Percentiles rank a stretch among this genome's conserved stretches.
Evolutionary conservation across 1,139 yeast genomes (phyloP).

Genomic region (Hyphopichia burtonii): DNA sequence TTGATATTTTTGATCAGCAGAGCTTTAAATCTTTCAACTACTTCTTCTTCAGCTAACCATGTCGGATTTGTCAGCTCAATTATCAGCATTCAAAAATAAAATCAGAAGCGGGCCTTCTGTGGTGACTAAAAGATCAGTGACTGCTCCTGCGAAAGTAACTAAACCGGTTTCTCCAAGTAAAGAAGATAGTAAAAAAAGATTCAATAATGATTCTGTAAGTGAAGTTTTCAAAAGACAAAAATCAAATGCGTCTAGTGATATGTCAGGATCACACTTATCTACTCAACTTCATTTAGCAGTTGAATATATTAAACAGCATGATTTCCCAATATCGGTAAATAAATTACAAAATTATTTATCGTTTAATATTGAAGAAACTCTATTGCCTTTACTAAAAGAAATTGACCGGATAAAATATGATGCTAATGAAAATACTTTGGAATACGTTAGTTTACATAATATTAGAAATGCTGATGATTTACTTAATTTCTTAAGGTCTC

Average conservation of each 20-base stretch:
- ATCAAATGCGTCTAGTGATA: constrained; percentile 19
- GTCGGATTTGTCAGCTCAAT: constrained; percentile 48
- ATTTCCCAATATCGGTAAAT: constrained; percentile 62
- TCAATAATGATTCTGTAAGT: constrained; percentile 24
- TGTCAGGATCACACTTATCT: constrained; percentile 63
- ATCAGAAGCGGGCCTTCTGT: constrained; percentile 50
- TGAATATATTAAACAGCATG: constrained; percentile 73
- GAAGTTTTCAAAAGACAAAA: constrained; percentile 42
- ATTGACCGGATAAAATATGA: constrained; percentile 74
- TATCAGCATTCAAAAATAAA: constrained; percentile 49
- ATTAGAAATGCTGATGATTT: constrained; percentile 80
- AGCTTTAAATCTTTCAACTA: too few species aligned
- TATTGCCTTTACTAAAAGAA: constrained; percentile 69
- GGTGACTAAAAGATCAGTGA: constrained; percentile 28
- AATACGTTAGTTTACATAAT: constrained; percentile 85
- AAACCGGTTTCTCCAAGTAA: constrained; percentile 4
- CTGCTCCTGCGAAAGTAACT: constrained; percentile 9
- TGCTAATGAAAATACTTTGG: constrained; percentile 60
- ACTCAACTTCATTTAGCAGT: constrained; percentile 86
- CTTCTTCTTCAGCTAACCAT: constrained; percentile 12
- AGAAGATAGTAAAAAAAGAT: constrained; percentile 14
- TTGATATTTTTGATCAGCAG: too few species aligned
- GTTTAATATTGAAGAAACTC: constrained; percentile 44
- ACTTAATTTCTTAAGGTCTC: constrained; percentile 69
- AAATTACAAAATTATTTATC: constrained; percentile 61